Evolutionary conservation across 2,329 filamentous ascomycete species (phyloP).

Genomic region (Bisporella sp.): DNA sequence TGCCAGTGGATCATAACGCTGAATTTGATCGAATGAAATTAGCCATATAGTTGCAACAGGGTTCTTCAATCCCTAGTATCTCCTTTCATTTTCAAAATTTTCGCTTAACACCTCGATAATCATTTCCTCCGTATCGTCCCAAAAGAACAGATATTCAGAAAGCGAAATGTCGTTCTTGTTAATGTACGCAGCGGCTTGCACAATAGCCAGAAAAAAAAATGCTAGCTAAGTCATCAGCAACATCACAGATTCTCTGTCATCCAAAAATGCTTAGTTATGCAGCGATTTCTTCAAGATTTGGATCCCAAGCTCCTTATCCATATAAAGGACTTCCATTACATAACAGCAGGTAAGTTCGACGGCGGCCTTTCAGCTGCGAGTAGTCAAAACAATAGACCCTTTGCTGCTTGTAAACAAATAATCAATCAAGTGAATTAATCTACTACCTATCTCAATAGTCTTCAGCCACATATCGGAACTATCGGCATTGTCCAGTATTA

Average conservation of each 20-base stretch:
- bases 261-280: neutral
- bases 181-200: slow-evolving; percentile 6
- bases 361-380: neutral
- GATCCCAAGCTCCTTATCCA: neutral
- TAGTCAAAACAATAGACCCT: neutral
- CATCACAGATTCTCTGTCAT: neutral
- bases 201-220: neutral
- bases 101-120: slow-evolving; percentile 24
- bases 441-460: neutral
- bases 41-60: slow-evolving; percentile 26
- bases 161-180: slow-evolving; percentile 20
- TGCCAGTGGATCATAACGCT: slow-evolving; percentile 21
- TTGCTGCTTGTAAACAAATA: neutral
- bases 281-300: neutral
- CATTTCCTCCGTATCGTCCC: neutral
- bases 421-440: neutral
- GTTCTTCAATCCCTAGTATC: slow-evolving; percentile 23
- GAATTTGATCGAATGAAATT: slow-evolving; percentile 35
- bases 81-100: slow-evolving; percentile 28
- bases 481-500: neutral
- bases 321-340: neutral
- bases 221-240: neutral
- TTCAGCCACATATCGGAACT: neutral
- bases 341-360: neutral
- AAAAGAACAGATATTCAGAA: neutral